Evolutionary conservation across 139 green algal genomes (phyloP).

Genomic region (Penium margaritaceum): DNA sequence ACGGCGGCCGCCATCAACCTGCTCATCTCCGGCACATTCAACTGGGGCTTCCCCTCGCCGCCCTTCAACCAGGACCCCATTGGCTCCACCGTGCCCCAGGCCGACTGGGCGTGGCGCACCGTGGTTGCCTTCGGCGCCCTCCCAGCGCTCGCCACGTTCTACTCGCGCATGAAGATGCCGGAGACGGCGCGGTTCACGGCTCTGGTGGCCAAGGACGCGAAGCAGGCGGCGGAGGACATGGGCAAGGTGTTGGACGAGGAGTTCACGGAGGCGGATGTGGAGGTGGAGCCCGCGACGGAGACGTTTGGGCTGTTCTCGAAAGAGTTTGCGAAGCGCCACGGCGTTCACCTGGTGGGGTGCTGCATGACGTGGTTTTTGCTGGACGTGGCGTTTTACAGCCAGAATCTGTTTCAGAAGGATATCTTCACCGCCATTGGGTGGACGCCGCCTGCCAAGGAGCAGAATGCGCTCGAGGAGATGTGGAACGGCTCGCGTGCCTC

Average conservation of each 20-base stretch:
- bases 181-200: conserved; percentile 49
- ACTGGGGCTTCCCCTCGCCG: neutral
- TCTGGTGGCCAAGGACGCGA: conserved; percentile 21
- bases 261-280: neutral
- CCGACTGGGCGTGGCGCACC: conserved; percentile 50
- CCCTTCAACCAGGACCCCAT: conserved; percentile 4
- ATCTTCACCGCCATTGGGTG: conserved; percentile 41
- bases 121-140: conserved; percentile 16
- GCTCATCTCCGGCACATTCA: conserved; percentile 20
- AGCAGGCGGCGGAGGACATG: neutral
- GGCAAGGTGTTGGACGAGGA: neutral
- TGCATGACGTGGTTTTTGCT: conserved; percentile 51
- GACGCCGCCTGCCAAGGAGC: conserved; percentile 11
- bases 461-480: conserved; percentile 28
- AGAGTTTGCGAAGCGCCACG: conserved; percentile 18
- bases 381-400: conserved; percentile 43
- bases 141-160: neutral
- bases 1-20: conserved; percentile 20
- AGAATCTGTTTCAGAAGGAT: conserved; percentile 35
- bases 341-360: conserved; percentile 27
- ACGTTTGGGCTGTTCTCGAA: conserved; percentile 21
- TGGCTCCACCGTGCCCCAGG: conserved; percentile 22
- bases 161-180: conserved; percentile 30
- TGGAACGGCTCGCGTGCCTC: conserved; percentile 34
- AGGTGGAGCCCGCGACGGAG: neutral